These are phyloP conservation scores for Ricinus communis DNA, from an alignment of 345 rosid species.

Conservation along the genomic window DNA sequence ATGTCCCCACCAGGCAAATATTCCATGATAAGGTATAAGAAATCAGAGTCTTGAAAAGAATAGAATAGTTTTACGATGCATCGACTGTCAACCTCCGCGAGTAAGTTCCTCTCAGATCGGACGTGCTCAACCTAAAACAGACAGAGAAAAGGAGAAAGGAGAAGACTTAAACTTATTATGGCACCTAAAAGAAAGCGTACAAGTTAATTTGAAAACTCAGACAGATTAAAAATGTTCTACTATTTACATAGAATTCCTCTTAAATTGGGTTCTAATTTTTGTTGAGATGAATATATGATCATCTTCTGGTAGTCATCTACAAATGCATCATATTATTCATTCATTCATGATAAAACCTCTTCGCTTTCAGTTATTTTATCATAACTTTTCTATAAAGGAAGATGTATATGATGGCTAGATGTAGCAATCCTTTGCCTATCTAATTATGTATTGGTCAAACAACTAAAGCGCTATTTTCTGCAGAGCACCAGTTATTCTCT, in stretches of 20 bases:
- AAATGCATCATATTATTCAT: not conserved
- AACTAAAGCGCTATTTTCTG: not conserved
- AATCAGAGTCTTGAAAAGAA: conserved; percentile 97
- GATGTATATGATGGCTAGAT: not conserved
- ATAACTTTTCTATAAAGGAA: not conserved
- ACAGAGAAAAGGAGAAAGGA: conserved; percentile 11
- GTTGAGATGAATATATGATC: not conserved
- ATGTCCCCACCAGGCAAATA: conserved; percentile 99
- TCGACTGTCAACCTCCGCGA: conserved; percentile 95
- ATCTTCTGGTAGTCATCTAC: not conserved
- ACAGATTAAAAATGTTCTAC: not conserved
- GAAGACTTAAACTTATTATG: conserved; percentile 9
- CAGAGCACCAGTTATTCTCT: not conserved
- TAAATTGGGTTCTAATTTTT: not conserved
- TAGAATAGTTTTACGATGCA: conserved; percentile 87
- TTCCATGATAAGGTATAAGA: conserved; percentile 95
- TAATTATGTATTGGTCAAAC: not conserved
- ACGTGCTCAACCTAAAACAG: conserved; percentile 88
- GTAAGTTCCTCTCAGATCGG: conserved; percentile 96
- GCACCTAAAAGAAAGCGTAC: conserved; percentile 3
- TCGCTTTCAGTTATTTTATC: not conserved
- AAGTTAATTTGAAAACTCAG: not conserved
- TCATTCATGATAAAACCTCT: not conserved
- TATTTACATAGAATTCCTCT: conserved; percentile 5
- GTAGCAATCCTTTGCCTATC: too few species aligned